Conservation (phyloP, 345 rosid genomes). For the Eucalyptus regnans region DNA sequence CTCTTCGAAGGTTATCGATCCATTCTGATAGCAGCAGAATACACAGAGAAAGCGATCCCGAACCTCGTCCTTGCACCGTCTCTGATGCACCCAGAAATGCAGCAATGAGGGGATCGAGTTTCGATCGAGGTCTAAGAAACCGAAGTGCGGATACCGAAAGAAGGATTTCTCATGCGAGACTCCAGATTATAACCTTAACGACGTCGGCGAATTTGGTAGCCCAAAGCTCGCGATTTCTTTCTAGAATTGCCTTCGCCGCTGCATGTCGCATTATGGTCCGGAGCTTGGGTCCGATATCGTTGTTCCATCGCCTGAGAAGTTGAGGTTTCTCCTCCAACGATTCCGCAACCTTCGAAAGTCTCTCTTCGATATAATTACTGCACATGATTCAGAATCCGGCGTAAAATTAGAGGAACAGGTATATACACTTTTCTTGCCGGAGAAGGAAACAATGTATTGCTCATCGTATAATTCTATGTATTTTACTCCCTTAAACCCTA, state of each 20-base stretch:
- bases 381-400: not conserved
- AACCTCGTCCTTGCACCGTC: not conserved
- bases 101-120: not conserved
- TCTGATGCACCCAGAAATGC: not conserved
- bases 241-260: not conserved
- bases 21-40: not conserved
- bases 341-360: not conserved
- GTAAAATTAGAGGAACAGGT: not conserved
- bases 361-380: not conserved
- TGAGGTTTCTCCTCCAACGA: not conserved
- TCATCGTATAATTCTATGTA: not conserved
- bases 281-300: not conserved
- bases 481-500: not conserved
- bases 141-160: not conserved
- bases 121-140: not conserved
- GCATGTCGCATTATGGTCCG: not conserved
- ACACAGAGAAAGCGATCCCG: not conserved
- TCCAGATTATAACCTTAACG: not conserved
- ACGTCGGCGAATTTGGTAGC: not conserved
- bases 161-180: not conserved
- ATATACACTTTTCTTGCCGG: not conserved
- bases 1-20: not conserved
- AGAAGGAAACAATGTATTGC: not conserved
- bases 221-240: not conserved
- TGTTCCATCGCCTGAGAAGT: not conserved